Evolutionary conservation across 257 asterid genomes (phyloP).

Genomic region (Craterostigma plantagineum): DNA sequence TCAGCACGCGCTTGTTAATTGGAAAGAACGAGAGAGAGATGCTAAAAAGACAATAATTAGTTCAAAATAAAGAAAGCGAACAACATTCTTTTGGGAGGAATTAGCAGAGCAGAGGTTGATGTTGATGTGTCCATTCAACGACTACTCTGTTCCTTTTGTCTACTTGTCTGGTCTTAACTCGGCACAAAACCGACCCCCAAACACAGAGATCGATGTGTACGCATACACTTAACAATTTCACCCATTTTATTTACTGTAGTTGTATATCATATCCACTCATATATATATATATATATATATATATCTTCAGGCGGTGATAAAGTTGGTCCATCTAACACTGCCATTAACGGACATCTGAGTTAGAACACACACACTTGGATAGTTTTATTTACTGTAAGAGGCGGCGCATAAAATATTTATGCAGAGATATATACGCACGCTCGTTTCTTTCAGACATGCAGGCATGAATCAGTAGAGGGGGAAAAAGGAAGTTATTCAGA

Average conservation of each 20-base stretch:
- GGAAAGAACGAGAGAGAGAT: not conserved
- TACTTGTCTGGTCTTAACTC: constrained; percentile 25
- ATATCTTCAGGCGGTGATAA: too few species aligned
- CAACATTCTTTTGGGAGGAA: constrained; percentile 3
- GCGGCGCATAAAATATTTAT: too few species aligned
- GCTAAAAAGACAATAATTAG: constrained; percentile 2
- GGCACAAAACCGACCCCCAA: constrained; percentile 12
- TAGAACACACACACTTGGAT: too few species aligned
- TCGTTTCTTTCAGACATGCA: too few species aligned
- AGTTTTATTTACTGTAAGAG: too few species aligned
- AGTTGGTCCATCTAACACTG: too few species aligned
- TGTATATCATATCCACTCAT: too few species aligned
- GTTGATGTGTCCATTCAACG: constrained; percentile 9
- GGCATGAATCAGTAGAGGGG: not conserved
- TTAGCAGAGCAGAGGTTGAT: constrained; percentile 5
- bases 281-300: too few species aligned
- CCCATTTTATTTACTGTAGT: too few species aligned
- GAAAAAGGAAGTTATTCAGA: too few species aligned
- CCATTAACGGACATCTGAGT: too few species aligned
- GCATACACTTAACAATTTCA: not conserved
- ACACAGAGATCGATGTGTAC: not conserved
- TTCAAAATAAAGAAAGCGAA: constrained; percentile 3
- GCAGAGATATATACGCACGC: too few species aligned
- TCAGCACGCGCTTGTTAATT: constrained; percentile 28
- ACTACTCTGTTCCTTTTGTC: constrained; percentile 32